A percentile compares a stretch with the other conserved stretches of the same genome.
These are phyloP conservation scores for Pelargonium cotyledonis DNA, from an alignment of 441 rosid species.

Conservation along the genomic window DNA sequence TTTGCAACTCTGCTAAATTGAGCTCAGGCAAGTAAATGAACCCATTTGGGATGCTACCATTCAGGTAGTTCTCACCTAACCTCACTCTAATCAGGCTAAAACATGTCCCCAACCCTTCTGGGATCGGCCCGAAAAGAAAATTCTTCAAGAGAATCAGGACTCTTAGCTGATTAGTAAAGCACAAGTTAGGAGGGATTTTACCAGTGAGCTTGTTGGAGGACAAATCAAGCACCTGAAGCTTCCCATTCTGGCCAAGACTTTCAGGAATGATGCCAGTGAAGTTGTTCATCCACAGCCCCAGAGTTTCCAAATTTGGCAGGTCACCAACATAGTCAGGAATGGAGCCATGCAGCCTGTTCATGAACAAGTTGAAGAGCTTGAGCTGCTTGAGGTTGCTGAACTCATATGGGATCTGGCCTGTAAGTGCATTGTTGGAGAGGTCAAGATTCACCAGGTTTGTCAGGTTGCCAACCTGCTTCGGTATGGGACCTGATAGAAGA, in stretches of 20 bases:
- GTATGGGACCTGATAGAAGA: slow-evolving; percentile 37
- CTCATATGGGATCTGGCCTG: slow-evolving; percentile 41
- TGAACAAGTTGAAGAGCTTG: slow-evolving; percentile 42
- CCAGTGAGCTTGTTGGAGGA: slow-evolving; percentile 55
- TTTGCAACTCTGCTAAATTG: slow-evolving; percentile 37
- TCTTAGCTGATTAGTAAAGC: slow-evolving; percentile 30
- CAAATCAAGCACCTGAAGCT: slow-evolving; percentile 38
- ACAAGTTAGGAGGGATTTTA: slow-evolving; percentile 32
- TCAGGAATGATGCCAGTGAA: slow-evolving; percentile 43
- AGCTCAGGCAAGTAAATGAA: slow-evolving; percentile 44
- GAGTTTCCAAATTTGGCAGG: slow-evolving; percentile 33
- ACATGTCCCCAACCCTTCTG: slow-evolving; percentile 36
- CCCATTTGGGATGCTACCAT: slow-evolving; percentile 41
- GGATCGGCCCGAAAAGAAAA: slow-evolving; percentile 42
- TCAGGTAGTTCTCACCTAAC: slow-evolving; percentile 46
- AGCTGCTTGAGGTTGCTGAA: slow-evolving; percentile 34
- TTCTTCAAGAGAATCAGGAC: slow-evolving; percentile 36
- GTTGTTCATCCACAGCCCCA: slow-evolving; percentile 46
- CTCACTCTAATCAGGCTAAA: slow-evolving; percentile 37
- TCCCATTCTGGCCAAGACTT: slow-evolving; percentile 39
- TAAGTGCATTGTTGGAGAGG: slow-evolving; percentile 41
- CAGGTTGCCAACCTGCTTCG: slow-evolving; percentile 41
- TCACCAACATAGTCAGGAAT: slow-evolving; percentile 39
- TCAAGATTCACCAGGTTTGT: slow-evolving; percentile 39
- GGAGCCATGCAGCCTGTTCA: slow-evolving; percentile 45